Evolutionary conservation across 140 eudicot genomes (phyloP).

Genomic region (Ambrosia hybrid): DNA sequence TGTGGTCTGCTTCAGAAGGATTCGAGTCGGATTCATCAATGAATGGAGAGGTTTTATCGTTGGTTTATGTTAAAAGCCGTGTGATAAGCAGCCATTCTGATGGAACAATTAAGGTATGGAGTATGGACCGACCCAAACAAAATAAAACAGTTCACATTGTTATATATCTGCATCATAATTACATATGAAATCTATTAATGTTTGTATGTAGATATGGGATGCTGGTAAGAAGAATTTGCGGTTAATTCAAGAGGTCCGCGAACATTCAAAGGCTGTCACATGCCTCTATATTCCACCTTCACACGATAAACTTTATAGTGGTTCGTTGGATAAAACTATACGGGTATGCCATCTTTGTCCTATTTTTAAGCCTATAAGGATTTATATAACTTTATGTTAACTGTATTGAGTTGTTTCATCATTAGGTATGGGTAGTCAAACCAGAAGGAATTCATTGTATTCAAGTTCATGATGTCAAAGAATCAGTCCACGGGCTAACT

Average conservation of each 20-base stretch:
- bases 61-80: conserved; percentile 61
- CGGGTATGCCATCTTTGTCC: conserved; percentile 45
- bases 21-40: conserved; percentile 56
- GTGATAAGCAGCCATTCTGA: conserved; percentile 77
- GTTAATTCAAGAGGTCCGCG: conserved; percentile 70
- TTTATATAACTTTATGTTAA: background rate
- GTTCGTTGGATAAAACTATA: conserved; percentile 85
- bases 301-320: conserved; percentile 63
- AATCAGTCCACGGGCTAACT: conserved; percentile 51
- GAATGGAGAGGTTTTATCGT: conserved; percentile 68
- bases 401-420: conserved; percentile 6
- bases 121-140: background rate
- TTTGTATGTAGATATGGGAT: conserved; percentile 65
- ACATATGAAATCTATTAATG: background rate
- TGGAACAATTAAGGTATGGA: conserved; percentile 76
- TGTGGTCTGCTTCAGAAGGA: conserved; percentile 71
- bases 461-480: conserved; percentile 80
- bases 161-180: background rate
- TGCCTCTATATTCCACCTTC: conserved; percentile 59
- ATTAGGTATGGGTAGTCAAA: conserved; percentile 69
- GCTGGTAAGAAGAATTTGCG: conserved; percentile 50
- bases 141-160: background rate
- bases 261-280: conserved; percentile 73
- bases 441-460: conserved; percentile 74
- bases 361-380: background rate